Evolutionary conservation across 192 early-diverging fungal species (phyloP).

Genomic region (Coemansia sp.): DNA sequence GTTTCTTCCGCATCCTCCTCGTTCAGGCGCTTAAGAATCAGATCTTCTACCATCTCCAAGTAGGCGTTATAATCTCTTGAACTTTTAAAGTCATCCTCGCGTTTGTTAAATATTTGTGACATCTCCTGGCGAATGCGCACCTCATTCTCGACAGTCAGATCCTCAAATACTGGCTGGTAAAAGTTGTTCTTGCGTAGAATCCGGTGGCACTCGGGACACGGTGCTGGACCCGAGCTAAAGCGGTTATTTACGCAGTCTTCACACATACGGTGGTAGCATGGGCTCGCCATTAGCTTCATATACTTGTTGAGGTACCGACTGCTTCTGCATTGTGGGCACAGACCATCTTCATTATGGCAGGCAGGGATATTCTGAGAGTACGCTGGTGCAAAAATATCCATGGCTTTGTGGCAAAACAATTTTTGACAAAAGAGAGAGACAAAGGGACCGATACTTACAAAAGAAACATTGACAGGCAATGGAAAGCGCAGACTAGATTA

Average conservation of each 20-base stretch:
- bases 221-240: constrained; percentile 82
- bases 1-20: constrained; percentile 83
- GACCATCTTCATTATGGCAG: constrained; percentile 33
- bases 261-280: constrained; percentile 98
- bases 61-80: constrained; percentile 85
- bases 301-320: constrained; percentile 81
- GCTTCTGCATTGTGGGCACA: constrained; percentile 80
- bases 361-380: constrained; percentile 37
- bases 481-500: not conserved
- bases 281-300: constrained; percentile 86
- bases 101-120: constrained; percentile 80
- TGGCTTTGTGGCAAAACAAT: not conserved
- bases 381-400: constrained; percentile 45
- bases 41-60: constrained; percentile 85
- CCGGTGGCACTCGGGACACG: constrained; percentile 85
- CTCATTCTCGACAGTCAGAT: constrained; percentile 93
- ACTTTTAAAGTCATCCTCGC: constrained; percentile 82
- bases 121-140: constrained; percentile 78
- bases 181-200: constrained; percentile 82
- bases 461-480: not conserved
- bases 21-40: constrained; percentile 75
- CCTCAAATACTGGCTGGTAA: constrained; percentile 89
- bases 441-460: not conserved
- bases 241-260: constrained; percentile 85
- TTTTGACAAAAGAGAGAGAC: not conserved